A percentile compares a stretch with the other conserved stretches of the same genome.
These are phyloP conservation scores for Skeletonema costatum DNA, from an alignment of 108 stramenopile genomes.

Conservation along the genomic window DNA sequence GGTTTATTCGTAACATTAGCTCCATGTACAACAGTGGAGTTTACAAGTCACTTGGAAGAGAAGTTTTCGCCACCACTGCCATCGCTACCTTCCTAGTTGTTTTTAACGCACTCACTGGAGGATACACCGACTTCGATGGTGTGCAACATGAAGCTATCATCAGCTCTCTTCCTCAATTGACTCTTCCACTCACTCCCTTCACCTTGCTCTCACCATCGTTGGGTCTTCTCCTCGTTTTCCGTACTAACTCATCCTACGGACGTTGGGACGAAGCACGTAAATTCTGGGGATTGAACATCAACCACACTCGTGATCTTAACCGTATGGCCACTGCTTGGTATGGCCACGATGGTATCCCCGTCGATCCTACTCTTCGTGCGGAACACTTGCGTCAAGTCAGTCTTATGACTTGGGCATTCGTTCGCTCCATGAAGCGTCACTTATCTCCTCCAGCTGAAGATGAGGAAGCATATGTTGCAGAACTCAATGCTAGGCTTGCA, in stretches of 20 bases:
- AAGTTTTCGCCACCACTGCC: constrained; percentile 43
- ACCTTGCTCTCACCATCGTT: constrained; percentile 51
- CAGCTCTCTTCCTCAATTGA: constrained; percentile 30
- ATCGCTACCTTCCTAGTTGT: constrained; percentile 46
- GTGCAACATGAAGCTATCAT: constrained; percentile 44
- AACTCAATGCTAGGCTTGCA: constrained; percentile 38
- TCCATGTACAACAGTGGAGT: constrained; percentile 50
- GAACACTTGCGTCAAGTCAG: constrained; percentile 16
- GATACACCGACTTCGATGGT: constrained; percentile 53
- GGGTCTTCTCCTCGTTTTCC: constrained; percentile 56
- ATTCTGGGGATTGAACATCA: constrained; percentile 35
- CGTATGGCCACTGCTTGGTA: constrained; percentile 35
- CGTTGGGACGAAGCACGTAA: constrained; percentile 47
- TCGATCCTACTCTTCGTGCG: constrained; percentile 7
- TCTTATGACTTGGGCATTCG: constrained; percentile 30
- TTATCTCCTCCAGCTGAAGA: constrained; percentile 25
- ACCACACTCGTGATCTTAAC: constrained; percentile 39
- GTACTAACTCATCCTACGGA: constrained; percentile 65
- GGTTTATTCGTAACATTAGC: constrained; percentile 50
- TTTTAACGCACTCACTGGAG: constrained; percentile 47
- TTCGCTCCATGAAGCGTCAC: constrained; percentile 47
- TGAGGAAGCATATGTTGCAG: constrained; percentile 33
- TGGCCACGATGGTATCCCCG: constrained; percentile 4
- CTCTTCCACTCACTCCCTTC: constrained; percentile 54
- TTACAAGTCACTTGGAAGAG: constrained; percentile 41